These are phyloP conservation scores for Nannochloropsis gaditana DNA, from an alignment of 108 stramenopile genomes.

Conservation along the genomic window DNA sequence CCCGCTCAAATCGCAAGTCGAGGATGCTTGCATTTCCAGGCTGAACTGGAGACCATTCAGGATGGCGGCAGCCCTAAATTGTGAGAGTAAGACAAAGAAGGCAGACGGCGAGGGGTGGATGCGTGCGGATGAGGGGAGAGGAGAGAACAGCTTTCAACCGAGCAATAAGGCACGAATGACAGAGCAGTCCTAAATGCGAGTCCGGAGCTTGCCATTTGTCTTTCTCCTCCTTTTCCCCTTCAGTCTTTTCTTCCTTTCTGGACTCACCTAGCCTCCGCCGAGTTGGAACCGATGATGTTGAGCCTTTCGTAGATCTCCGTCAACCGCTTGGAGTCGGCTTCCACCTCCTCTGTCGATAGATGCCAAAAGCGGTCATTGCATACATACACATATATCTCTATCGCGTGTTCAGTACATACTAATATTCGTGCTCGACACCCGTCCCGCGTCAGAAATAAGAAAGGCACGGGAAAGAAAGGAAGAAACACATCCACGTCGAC, in stretches of 20 bases:
- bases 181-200: too few species aligned
- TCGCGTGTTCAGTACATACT: too few species aligned
- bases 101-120: not conserved
- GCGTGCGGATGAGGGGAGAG: not conserved
- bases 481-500: not conserved
- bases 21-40: conserved; percentile 64
- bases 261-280: conserved; percentile 50
- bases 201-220: not conserved
- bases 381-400: too few species aligned
- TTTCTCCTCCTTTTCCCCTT: not conserved
- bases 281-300: conserved; percentile 55
- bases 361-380: not conserved
- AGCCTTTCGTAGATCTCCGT: conserved; percentile 55
- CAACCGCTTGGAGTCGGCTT: conserved; percentile 57
- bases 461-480: not conserved
- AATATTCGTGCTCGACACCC: too few species aligned
- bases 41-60: conserved; percentile 75
- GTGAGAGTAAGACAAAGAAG: not conserved
- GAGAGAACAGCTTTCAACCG: not conserved
- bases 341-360: not conserved
- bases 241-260: not conserved
- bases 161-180: not conserved
- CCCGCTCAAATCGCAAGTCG: conserved; percentile 70
- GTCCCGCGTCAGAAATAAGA: not conserved
- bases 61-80: conserved; percentile 58